Conservation (phyloP, 2,329 filamentous ascomycete genomes). For the Alternaria solani region DNA sequence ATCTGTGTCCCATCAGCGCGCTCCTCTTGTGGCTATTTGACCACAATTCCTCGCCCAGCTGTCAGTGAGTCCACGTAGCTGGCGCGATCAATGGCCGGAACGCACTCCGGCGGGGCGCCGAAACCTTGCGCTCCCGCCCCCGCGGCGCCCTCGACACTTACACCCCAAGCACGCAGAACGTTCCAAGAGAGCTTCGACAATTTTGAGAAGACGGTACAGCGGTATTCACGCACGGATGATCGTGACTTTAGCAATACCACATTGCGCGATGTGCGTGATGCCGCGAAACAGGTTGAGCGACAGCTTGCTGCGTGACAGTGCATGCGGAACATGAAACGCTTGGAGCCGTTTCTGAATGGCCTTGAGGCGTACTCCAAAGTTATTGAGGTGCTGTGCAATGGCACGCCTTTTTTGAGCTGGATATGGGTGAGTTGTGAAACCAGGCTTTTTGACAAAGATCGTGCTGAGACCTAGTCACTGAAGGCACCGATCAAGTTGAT, state of each 20-base stretch:
- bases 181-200: background rate
- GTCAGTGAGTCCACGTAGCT: no score
- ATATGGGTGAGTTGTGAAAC: background rate
- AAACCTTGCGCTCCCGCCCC: background rate
- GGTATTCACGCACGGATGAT: background rate
- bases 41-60: accelerated
- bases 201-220: background rate
- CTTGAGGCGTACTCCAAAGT: background rate
- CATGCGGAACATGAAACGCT: background rate
- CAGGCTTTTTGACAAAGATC: accelerated
- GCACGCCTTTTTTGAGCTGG: background rate
- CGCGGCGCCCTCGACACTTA: background rate
- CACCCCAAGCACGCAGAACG: background rate
- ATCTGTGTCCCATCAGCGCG: no score
- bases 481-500: background rate
- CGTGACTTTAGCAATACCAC: background rate
- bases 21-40: no score
- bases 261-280: background rate
- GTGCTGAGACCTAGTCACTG: background rate
- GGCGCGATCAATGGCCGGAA: no score
- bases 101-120: no score
- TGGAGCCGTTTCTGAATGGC: background rate
- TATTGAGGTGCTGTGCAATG: background rate
- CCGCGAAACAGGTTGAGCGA: background rate
- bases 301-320: background rate